phyloP scores from a whole-genome alignment of 805 yeast genomes.

The Schwanniomyces pseudopolymorphus region DNA sequence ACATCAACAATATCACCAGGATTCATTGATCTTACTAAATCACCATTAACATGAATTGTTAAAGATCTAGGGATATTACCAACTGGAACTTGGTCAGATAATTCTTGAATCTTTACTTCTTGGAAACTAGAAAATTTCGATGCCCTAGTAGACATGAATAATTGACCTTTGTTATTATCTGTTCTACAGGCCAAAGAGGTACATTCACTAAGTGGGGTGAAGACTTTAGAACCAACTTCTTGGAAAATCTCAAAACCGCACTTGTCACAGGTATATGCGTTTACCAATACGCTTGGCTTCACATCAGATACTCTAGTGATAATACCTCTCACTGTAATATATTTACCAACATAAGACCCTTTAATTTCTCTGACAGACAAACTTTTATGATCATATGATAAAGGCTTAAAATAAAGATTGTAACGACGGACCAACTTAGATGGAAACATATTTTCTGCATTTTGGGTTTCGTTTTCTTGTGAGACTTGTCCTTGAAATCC shows the following conservation, averaged over 20 bases:
- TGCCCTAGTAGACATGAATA: slow-evolving; percentile 91
- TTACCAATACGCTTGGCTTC: slow-evolving; percentile 86
- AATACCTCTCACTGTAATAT: slow-evolving; percentile 89
- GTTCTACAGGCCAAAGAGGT: slow-evolving; percentile 74
- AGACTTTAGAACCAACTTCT: slow-evolving; percentile 82
- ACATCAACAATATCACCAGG: slow-evolving; percentile 97
- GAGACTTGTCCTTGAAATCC: slow-evolving; percentile 25
- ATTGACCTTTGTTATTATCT: slow-evolving; percentile 83
- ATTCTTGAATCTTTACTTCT: slow-evolving; percentile 91
- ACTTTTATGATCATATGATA: slow-evolving; percentile 53
- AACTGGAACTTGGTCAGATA: slow-evolving; percentile 94
- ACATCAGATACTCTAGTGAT: slow-evolving; percentile 96
- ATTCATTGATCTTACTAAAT: slow-evolving; percentile 76
- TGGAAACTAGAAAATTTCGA: slow-evolving; percentile 94
- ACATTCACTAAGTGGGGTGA: slow-evolving; percentile 87
- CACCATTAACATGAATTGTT: slow-evolving; percentile 87
- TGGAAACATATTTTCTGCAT: slow-evolving; percentile 65
- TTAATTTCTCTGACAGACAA: slow-evolving; percentile 87
- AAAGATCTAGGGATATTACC: slow-evolving; percentile 95
- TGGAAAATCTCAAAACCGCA: slow-evolving; percentile 97
- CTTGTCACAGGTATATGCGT: slow-evolving; percentile 95
- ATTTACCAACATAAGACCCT: slow-evolving; percentile 79
- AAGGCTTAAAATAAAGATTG: slow-evolving; percentile 81
- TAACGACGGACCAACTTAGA: slow-evolving; percentile 85
- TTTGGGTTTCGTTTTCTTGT: slow-evolving; percentile 18